phyloP scores from a whole-genome alignment of 2,329 filamentous ascomycete genomes.

The Aureobasidium musti region DNA sequence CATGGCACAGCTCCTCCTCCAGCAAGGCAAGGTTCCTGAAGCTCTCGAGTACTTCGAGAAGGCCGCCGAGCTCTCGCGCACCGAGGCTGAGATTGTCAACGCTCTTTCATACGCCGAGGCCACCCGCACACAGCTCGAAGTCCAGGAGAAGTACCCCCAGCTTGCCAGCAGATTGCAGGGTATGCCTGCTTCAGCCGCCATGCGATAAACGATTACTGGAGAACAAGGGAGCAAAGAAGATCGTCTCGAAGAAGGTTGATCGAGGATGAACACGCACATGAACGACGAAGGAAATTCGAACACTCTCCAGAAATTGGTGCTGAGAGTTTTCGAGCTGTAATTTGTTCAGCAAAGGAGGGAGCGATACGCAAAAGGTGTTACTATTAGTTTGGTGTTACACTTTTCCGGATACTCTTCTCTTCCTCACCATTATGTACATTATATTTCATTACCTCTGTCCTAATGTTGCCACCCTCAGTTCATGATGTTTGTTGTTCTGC shows the following conservation, averaged over 20 bases:
- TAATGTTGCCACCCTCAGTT: not conserved
- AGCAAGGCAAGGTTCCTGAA: slow-evolving; percentile 95
- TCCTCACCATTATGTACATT: slow-evolving; percentile 17
- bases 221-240: not conserved
- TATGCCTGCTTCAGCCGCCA: slow-evolving; percentile 44
- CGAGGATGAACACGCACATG: not conserved
- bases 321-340: slow-evolving; percentile 6
- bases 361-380: slow-evolving; percentile 15
- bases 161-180: slow-evolving; percentile 51
- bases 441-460: slow-evolving; percentile 10
- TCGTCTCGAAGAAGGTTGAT: not conserved
- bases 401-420: not conserved
- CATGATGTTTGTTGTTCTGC: not conserved
- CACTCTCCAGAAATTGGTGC: not conserved
- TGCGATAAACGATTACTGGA: slow-evolving; percentile 28
- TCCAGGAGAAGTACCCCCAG: slow-evolving; percentile 58
- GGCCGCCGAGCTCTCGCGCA: slow-evolving; percentile 89
- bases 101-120: slow-evolving; percentile 96
- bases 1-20: slow-evolving; percentile 94
- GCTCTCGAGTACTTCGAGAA: slow-evolving; percentile 97
- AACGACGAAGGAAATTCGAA: not conserved
- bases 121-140: slow-evolving; percentile 89
- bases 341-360: slow-evolving; percentile 2
- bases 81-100: slow-evolving; percentile 93
- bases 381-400: slow-evolving; percentile 6